Evolutionary conservation across 164 flowering plant species (phyloP), one percentile per base, ranked within the genome.

Genomic region (Platanus orientalis): DNA sequence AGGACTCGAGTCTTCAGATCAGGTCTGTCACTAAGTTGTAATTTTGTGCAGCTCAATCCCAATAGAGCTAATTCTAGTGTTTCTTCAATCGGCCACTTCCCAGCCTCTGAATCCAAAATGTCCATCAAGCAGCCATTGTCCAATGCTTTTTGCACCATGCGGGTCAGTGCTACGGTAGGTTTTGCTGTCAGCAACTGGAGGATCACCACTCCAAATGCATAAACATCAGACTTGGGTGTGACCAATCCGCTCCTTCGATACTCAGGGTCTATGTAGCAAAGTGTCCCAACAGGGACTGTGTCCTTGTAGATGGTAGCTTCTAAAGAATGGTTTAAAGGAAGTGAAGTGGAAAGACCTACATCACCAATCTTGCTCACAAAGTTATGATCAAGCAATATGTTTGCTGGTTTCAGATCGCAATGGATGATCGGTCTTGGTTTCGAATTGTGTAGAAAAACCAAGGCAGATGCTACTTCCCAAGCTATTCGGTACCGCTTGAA

Each of bases 251-350:
- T 84, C 71, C 97, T 81, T 73, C 87, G 96, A 61, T 94, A 94
- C 75, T 94, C 99, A 0, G 99, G 97, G 67, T 94, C 99, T 28
- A 91, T 86, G 73, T 94, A 94, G 62, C 89, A 84, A 20, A 86
- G 66, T 13, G 98, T 90, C 20, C 98, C 98, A 19, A 78, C 96
- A 7, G 75, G 86, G 24, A 73, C 80, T n/a, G 84, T 76, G 56
- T 88, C 76, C 44, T 74, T 76, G 76, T 58, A 80, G 23, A 69
- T 54, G 20, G 80, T 66, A n/a, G 83, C 66, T 24, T 47, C 13
- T 21, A 80, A 57, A 3, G 76, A 58, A 23, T 59, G 55, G 34
- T 73, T 78, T 0, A 63, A 40, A 13, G 75, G 69, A 54, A 87
- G 78, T 78, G 78, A 81, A 17, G 80, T 81, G 14, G 96, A 75